Percentiles rank a stretch among this genome's conserved stretches.
Evolutionary conservation across 2,329 filamentous ascomycete species (phyloP).

Genomic region (Penicillium sp.): DNA sequence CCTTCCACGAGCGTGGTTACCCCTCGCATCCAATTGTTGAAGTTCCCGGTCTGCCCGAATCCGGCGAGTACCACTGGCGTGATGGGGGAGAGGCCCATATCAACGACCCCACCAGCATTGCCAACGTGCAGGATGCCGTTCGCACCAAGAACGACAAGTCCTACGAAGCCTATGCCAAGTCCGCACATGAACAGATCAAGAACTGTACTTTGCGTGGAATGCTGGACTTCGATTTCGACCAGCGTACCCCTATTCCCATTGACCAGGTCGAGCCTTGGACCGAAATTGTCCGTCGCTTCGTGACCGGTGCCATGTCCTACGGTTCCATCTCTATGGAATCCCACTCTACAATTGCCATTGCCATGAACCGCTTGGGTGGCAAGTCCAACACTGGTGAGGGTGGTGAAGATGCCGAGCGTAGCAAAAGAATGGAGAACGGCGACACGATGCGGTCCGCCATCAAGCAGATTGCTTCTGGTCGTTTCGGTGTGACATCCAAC

Average conservation of each 20-base stretch:
- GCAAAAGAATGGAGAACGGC: constrained; percentile 80
- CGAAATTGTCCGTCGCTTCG: constrained; percentile 93
- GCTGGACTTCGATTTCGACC: constrained; percentile 94
- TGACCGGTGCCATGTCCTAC: constrained; percentile 97
- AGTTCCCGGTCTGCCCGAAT: constrained; percentile 80
- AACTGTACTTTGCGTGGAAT: constrained; percentile 91
- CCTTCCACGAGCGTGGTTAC: constrained; percentile 91
- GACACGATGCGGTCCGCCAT: constrained; percentile 97
- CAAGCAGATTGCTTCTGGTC: constrained; percentile 94
- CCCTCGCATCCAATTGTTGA: constrained; percentile 74
- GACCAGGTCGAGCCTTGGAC: constrained; percentile 98
- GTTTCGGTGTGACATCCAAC: constrained; percentile 92
- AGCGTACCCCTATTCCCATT: constrained; percentile 79
- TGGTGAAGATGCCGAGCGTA: constrained; percentile 92
- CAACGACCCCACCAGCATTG: constrained; percentile 92
- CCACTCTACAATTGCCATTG: constrained; percentile 90
- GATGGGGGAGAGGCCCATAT: constrained; percentile 93
- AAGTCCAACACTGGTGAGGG: constrained; percentile 98
- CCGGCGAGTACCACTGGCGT: constrained; percentile 97
- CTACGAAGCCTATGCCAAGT: constrained; percentile 91
- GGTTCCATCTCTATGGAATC: constrained; percentile 98
- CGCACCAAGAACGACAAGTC: constrained; percentile 98
- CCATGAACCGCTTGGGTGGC: constrained; percentile 94
- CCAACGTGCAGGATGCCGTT: constrained; percentile 95
- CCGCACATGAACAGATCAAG: constrained; percentile 95